Evolutionary conservation across 2,329 filamentous ascomycete genomes (phyloP).

Genomic region (Cladosporium cucumerinum): DNA sequence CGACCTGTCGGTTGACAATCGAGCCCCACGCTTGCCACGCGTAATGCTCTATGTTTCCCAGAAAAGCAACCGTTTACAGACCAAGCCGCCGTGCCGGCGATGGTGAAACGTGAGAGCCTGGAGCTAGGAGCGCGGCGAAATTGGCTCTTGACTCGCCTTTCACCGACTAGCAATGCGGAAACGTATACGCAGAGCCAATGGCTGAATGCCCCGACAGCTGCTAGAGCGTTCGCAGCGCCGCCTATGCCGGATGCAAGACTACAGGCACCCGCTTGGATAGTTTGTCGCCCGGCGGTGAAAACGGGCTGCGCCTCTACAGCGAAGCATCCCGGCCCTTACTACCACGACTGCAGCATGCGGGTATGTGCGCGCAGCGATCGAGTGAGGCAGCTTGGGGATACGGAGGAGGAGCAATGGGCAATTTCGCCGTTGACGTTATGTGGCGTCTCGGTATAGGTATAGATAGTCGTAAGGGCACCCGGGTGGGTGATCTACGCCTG

Average conservation of each 20-base stretch:
- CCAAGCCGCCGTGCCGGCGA: not conserved
- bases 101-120: constrained; percentile 6
- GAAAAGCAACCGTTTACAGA: not conserved
- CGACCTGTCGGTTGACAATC: not conserved
- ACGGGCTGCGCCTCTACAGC: not conserved
- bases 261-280: not conserved
- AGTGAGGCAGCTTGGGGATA: not conserved
- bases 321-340: constrained; percentile 2
- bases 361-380: not conserved
- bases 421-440: constrained; percentile 17
- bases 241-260: not conserved
- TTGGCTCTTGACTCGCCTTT: constrained; percentile 6
- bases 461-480: constrained; percentile 6
- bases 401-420: constrained; percentile 9
- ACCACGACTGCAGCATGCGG: not conserved
- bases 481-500: constrained; percentile 8
- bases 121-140: constrained; percentile 7
- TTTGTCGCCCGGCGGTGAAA: not conserved
- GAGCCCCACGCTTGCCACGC: constrained; percentile 6
- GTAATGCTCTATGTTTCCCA: not conserved
- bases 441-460: constrained; percentile 15
- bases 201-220: not conserved
- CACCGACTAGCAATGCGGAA: not conserved
- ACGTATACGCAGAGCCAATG: constrained; percentile 6
- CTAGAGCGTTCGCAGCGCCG: not conserved